Conservation (phyloP, 2,329 filamentous ascomycete genomes). For the Cladorrhinum sp. region DNA sequence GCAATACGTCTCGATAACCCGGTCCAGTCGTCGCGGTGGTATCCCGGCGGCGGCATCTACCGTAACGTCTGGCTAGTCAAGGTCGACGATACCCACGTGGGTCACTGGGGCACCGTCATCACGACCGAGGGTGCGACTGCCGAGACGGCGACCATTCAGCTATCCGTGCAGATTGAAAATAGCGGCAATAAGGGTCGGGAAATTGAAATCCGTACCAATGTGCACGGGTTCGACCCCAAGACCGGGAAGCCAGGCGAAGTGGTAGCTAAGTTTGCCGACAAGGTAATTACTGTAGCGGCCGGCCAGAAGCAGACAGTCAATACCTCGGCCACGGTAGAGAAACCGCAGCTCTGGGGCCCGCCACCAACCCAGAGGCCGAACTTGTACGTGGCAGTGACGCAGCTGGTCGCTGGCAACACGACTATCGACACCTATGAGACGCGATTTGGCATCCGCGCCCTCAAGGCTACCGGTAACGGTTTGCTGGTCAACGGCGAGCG, state of each 20-base stretch:
- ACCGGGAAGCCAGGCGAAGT: conserved; percentile 30
- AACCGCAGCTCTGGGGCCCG: conserved; percentile 49
- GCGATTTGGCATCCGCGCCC: conserved; percentile 46
- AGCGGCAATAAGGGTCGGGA: conserved; percentile 31
- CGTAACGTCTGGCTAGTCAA: conserved; percentile 54
- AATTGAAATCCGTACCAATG: conserved; percentile 40
- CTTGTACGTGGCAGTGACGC: conserved; percentile 46
- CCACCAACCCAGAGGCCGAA: conserved; percentile 44
- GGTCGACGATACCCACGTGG: conserved; percentile 44
- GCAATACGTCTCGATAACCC: conserved; percentile 52
- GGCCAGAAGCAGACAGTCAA: conserved; percentile 35
- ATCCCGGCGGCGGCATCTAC: conserved; percentile 53
- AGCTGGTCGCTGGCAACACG: conserved; percentile 30
- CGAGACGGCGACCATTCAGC: conserved; percentile 42
- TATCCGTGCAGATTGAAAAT: conserved; percentile 48
- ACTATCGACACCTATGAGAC: conserved; percentile 35
- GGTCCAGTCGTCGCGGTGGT: conserved; percentile 49
- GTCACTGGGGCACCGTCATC: conserved; percentile 48
- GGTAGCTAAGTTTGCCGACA: conserved; percentile 36
- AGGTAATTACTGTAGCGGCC: conserved; percentile 30
- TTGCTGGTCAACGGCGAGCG: conserved; percentile 45
- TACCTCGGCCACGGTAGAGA: conserved; percentile 34
- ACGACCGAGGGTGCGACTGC: conserved; percentile 45
- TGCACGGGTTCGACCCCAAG: conserved; percentile 38
- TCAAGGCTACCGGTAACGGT: conserved; percentile 41